These are phyloP conservation scores for Zygoascus biomembranicola DNA, from an alignment of 805 yeast genomes.

Conservation along the genomic window DNA sequence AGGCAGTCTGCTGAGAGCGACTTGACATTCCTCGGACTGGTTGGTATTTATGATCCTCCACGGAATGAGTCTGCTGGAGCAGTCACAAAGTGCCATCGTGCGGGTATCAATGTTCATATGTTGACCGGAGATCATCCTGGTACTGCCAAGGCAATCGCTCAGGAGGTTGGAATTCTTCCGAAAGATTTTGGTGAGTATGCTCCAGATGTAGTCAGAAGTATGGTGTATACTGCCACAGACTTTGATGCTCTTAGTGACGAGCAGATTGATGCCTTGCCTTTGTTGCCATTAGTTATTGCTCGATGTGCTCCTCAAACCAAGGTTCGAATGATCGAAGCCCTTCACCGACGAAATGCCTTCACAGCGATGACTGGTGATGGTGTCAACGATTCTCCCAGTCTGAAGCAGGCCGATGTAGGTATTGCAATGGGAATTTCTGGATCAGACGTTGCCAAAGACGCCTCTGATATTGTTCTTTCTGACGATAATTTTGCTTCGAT, in stretches of 20 bases:
- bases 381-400: slow-evolving; percentile 71
- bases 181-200: slow-evolving; percentile 48
- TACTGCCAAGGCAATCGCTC: slow-evolving; percentile 72
- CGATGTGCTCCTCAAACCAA: slow-evolving; percentile 79
- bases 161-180: slow-evolving; percentile 72
- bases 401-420: slow-evolving; percentile 72
- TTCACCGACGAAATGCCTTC: slow-evolving; percentile 51
- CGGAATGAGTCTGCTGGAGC: slow-evolving; percentile 58
- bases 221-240: slow-evolving; percentile 71
- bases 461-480: slow-evolving; percentile 65
- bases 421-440: slow-evolving; percentile 81
- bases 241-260: slow-evolving; percentile 57
- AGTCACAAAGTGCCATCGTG: slow-evolving; percentile 58
- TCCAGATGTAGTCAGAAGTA: slow-evolving; percentile 42
- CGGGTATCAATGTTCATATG: slow-evolving; percentile 76
- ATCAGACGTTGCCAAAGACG: slow-evolving; percentile 80
- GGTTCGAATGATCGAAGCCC: slow-evolving; percentile 73
- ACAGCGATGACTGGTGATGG: slow-evolving; percentile 85
- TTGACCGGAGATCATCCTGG: slow-evolving; percentile 76
- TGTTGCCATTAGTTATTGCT: slow-evolving; percentile 69
- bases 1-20: slow-evolving; percentile 44
- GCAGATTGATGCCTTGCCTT: slow-evolving; percentile 53
- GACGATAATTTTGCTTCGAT: slow-evolving; percentile 78
- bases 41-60: slow-evolving; percentile 79
- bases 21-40: slow-evolving; percentile 54